Percentiles rank a stretch among this genome's conserved stretches.
Conservation (phyloP, 1,284 basidiomycete genomes). For the Trametes hirsuta region DNA sequence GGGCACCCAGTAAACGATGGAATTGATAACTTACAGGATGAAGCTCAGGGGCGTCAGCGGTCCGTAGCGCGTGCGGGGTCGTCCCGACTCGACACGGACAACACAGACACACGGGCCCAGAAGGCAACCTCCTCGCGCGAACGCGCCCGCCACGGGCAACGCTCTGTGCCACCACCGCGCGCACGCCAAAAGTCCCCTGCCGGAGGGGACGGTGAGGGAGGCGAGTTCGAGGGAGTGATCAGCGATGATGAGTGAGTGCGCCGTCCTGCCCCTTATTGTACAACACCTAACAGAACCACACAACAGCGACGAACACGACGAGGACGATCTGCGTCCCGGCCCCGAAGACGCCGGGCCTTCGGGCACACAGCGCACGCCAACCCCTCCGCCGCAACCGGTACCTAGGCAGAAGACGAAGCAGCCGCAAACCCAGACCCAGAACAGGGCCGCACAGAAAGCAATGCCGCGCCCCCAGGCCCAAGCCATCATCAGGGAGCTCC, state of each 20-base stretch:
- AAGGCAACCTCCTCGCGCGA: no score
- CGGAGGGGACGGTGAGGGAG: no score
- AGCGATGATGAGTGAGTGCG: neutral
- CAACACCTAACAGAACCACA: neutral
- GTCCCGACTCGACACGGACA: no score
- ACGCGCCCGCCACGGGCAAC: no score
- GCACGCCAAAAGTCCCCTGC: no score
- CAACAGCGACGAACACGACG: neutral
- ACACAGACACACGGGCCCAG: no score
- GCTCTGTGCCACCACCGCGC: no score
- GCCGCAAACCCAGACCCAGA: no score
- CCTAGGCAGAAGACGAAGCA: neutral
- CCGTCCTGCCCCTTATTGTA: no score
- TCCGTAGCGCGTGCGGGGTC: no score
- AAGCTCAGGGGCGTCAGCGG: no score
- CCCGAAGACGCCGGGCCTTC: constrained; percentile 24
- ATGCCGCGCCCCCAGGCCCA: neutral
- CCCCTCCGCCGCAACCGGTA: neutral
- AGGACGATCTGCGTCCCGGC: constrained; percentile 2
- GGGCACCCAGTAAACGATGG: neutral
- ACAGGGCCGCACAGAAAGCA: neutral
- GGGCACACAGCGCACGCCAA: constrained; percentile 16
- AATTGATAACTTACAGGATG: neutral
- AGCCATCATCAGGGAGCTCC: neutral
- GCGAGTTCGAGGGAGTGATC: no score